Conservation (phyloP, 2,329 filamentous ascomycete genomes). For the Ophiostoma tasmaniense region DNA sequence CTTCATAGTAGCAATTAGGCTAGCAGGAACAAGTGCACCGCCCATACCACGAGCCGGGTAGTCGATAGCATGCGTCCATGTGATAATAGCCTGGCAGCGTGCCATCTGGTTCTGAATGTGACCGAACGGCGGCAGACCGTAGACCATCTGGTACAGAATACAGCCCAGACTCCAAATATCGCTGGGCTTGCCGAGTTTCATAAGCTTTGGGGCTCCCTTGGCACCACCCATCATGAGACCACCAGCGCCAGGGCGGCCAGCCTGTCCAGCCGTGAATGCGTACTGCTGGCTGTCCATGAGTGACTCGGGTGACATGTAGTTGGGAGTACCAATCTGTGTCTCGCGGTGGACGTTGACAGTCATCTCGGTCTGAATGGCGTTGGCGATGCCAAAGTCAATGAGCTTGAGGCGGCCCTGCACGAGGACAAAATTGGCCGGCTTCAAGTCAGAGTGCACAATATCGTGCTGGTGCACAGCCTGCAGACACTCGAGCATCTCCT, state of each 20-base stretch:
- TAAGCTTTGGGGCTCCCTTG: conserved; percentile 58
- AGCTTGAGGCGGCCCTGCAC: conserved; percentile 86
- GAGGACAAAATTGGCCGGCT: conserved; percentile 93
- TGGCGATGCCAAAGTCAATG: conserved; percentile 97
- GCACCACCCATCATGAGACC: conserved; percentile 23
- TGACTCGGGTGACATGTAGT: conserved; percentile 97
- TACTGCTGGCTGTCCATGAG: conserved; percentile 71
- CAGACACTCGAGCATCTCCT: conserved; percentile 97
- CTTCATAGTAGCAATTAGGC: conserved; percentile 52
- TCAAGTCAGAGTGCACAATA: conserved; percentile 93
- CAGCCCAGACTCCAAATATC: conserved; percentile 96
- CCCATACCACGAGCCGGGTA: conserved; percentile 64
- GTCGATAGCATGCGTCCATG: conserved; percentile 64
- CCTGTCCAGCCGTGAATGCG: conserved; percentile 32
- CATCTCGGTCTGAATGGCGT: conserved; percentile 89
- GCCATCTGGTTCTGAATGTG: conserved; percentile 84
- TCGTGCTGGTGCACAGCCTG: conserved; percentile 80
- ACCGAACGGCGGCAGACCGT: conserved; percentile 90
- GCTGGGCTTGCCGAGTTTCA: conserved; percentile 92
- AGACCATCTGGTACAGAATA: conserved; percentile 96
- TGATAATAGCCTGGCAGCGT: conserved; percentile 78
- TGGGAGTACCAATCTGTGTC: conserved; percentile 88
- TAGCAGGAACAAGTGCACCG: conserved; percentile 49
- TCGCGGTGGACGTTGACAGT: conserved; percentile 97
- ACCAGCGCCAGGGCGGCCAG: conserved; percentile 25